phyloP scores from a whole-genome alignment of 73 alveolate genomes.

The Symbiodinium pilosum region DNA sequence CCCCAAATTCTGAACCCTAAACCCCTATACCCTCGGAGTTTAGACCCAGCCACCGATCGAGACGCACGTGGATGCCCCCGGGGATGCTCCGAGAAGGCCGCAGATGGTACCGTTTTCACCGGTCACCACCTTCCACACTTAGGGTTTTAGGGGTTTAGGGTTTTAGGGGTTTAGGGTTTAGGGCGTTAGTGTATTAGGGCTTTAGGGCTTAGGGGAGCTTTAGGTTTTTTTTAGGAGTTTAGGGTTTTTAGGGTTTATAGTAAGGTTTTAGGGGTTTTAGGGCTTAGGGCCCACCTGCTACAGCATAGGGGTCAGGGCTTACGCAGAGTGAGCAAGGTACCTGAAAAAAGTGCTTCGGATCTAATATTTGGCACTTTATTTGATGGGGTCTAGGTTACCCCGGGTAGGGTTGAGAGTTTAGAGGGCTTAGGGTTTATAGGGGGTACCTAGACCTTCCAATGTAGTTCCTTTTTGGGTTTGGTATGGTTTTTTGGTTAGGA shows the following conservation, averaged over 20 bases:
- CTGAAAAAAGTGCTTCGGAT: too few species aligned
- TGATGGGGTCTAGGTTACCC: too few species aligned
- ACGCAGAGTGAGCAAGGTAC: too few species aligned
- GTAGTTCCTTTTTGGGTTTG: too few species aligned
- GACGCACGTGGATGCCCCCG: conserved; percentile 90
- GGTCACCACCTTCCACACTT: conserved; percentile 43
- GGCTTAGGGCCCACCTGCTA: too few species aligned
- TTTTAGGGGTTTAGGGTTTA: neutral
- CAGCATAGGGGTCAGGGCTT: too few species aligned
- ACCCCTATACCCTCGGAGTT: neutral
- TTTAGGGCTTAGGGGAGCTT: neutral
- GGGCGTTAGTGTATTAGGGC: neutral
- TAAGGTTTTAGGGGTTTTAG: neutral
- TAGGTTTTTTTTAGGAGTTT: too few species aligned
- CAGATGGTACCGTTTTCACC: conserved; percentile 74
- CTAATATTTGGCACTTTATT: too few species aligned
- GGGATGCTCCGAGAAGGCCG: conserved; percentile 83
- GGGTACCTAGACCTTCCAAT: too few species aligned
- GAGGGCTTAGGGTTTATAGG: too few species aligned
- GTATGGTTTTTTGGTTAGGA: too few species aligned
- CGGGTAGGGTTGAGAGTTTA: too few species aligned
- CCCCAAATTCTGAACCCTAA: neutral
- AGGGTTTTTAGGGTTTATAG: neutral
- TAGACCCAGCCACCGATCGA: conserved; percentile 40
- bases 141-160: neutral